These are phyloP conservation scores for Xylaria polymorpha DNA, from an alignment of 2,329 filamentous ascomycete species.

Conservation along the genomic window DNA sequence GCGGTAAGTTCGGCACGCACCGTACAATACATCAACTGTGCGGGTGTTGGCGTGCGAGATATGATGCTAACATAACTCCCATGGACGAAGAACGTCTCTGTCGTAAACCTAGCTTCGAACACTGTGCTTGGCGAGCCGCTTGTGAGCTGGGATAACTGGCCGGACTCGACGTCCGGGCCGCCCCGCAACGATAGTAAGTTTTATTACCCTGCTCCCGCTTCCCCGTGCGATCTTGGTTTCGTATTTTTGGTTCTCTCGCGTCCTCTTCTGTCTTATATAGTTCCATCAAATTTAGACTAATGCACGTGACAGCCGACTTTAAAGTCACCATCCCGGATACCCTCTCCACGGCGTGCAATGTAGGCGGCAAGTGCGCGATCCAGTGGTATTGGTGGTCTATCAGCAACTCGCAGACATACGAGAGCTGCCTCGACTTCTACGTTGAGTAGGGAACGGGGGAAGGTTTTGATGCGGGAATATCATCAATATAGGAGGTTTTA, in stretches of 20 bases:
- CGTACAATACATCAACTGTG: too few relatives aligned
- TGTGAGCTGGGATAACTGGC: slow-evolving; percentile 55
- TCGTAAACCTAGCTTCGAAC: slow-evolving; percentile 60
- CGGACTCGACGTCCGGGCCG: slow-evolving; percentile 41
- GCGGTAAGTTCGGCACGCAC: slow-evolving; percentile 39
- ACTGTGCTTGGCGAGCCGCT: slow-evolving; percentile 61
- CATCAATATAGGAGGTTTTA: neutral
- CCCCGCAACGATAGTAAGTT: slow-evolving; percentile 53
- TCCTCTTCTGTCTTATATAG: neutral
- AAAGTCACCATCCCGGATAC: slow-evolving; percentile 64
- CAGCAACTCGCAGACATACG: slow-evolving; percentile 69
- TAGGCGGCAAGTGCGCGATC: slow-evolving; percentile 59
- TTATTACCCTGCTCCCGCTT: too few relatives aligned
- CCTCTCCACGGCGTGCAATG: slow-evolving; percentile 59
- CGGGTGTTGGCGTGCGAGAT: too few relatives aligned
- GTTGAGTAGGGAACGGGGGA: slow-evolving; percentile 19
- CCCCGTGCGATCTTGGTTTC: neutral
- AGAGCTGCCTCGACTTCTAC: slow-evolving; percentile 70
- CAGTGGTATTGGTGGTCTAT: slow-evolving; percentile 73
- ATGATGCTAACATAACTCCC: slow-evolving; percentile 33
- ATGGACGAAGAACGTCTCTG: slow-evolving; percentile 57
- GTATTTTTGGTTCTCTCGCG: neutral
- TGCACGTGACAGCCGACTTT: slow-evolving; percentile 51
- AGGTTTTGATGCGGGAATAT: too few relatives aligned
- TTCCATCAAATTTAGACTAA: neutral